Base-by-base conservation (phyloP, 2,329 filamentous ascomycete species). In the Pezicula radicicola region DNA sequence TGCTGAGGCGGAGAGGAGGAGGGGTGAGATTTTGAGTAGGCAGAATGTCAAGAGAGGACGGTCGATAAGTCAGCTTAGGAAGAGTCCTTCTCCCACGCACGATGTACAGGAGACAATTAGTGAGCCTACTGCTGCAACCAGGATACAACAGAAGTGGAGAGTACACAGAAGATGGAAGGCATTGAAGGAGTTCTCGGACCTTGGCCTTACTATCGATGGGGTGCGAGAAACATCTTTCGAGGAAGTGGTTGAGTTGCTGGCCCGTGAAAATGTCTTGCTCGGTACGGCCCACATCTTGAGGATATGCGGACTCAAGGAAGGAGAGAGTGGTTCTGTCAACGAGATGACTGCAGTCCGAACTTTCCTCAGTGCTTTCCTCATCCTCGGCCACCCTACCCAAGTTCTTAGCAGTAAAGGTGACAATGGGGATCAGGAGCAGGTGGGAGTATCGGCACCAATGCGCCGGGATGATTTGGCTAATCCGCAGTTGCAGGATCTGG, bases 311-410 rank as follows among this genome's bases (percentile, higher is more conserved):
- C 71, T 93, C 49, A 77, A 82, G 46, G 87, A 91, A 60, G 83
- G 81, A 36, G 79, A 80, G 3, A 70, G 77, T 2, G 79, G 81
- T 15, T 85, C 83, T 1, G 80, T 87, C 51, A 78, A 80, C 42
- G 83, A 89, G 58, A 87, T 88, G 75, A 84, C 86, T 35, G 80
- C 83, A 15, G 82, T 89, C 39, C 78, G 88, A 60, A 91, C 86
- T 1, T 93, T 93, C 62, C 71, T 94, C 50, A 91, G 88, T 64
- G 87, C 89, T 5, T 93, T 88, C 65, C 75, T 94, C 49, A 91
- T 93, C 55, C 73, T 91, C 25, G 88, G 87, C 1, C 89, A 93
- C 66, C 89, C 89, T 1, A 83, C 84, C 1, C 84, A 90, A 60
- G 88, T 93, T 1, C 79, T 94, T 33, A 89, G 81, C 68, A 88